A percentile compares a stretch with the other conserved stretches of the same genome.
Conservation (phyloP, 306 rosid species). For the Macrotyloma uniflorum region DNA sequence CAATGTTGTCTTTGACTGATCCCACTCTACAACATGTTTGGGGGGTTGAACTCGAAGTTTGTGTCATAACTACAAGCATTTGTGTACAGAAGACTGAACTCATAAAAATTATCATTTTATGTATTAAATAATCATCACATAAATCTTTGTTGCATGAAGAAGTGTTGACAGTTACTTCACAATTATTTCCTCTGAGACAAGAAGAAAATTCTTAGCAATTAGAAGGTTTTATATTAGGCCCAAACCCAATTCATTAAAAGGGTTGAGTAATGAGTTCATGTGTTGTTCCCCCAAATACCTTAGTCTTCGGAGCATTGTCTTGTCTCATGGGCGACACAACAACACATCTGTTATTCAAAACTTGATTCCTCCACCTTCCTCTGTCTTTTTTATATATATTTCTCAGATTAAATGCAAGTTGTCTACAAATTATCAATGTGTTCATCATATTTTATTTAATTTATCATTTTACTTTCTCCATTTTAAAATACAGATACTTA, state of each 20-base stretch:
- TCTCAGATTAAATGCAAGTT: no score
- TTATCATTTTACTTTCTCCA: no score
- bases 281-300: constrained; percentile 4
- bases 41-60: background rate
- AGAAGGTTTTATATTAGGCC: background rate
- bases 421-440: no score
- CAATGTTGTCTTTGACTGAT: background rate
- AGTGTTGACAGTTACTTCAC: background rate
- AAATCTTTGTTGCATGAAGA: background rate
- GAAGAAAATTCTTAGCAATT: background rate
- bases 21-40: background rate
- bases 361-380: background rate
- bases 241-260: background rate
- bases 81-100: background rate
- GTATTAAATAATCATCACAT: background rate
- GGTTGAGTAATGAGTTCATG: background rate
- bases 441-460: no score
- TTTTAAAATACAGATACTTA: no score
- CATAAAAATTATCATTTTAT: background rate
- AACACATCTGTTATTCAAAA: constrained; percentile 11
- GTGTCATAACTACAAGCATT: background rate
- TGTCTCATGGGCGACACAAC: constrained; percentile 9
- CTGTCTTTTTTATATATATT: background rate
- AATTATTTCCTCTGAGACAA: background rate
- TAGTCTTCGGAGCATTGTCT: constrained; percentile 25